Evolutionary conservation across 2,329 filamentous ascomycete genomes (phyloP), one percentile per base, ranked within the genome.

Genomic region (Byssoonygena ceratinophila): DNA sequence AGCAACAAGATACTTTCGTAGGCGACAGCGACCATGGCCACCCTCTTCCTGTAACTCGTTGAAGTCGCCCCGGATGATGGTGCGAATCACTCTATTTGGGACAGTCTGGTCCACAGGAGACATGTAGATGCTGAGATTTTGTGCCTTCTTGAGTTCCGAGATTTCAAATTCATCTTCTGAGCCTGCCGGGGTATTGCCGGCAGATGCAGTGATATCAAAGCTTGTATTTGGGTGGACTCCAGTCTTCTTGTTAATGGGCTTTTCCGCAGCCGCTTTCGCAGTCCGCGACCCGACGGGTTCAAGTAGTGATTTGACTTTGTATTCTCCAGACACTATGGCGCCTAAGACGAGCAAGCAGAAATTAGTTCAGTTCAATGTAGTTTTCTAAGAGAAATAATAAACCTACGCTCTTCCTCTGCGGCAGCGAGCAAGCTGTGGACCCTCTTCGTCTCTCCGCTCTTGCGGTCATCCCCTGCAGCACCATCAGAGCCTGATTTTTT

Each of bases 1-100:
- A 2, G 92, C 91, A n/a, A 96, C 89, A 14, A 98, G 74, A 65
- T 97, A 98, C 62, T 92, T 94, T 50, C 92, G 80, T 55, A 91
- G 79, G 50, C 86, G 81, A 46, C 86, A 81, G 46, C 87, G 77
- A 49, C 88, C 87, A 11, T 87, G 84, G 53, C 90, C 83, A 0
- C 86, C 86, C 62, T 90, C 82, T 58, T 84, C 78, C 40, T 85
- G 82, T 59, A 94, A 83, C 59, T 81, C 79, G 46, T 73, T 72
- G 64, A 87, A 96, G 59, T 97, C 87, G 36, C 92, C 92, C 12
- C 92, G 84, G 58, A 95, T 84, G 55, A 97, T 86, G 56, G 94
- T 92, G 18, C 89, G 84, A 23, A 97, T 85, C 8, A 87, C 85
- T 34, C 92, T 83, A 64, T 91, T 84, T 0, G 83, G 82, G 1